Base-by-base conservation (phyloP, 345 rosid species). In the Excoecaria cochinchinensis region DNA sequence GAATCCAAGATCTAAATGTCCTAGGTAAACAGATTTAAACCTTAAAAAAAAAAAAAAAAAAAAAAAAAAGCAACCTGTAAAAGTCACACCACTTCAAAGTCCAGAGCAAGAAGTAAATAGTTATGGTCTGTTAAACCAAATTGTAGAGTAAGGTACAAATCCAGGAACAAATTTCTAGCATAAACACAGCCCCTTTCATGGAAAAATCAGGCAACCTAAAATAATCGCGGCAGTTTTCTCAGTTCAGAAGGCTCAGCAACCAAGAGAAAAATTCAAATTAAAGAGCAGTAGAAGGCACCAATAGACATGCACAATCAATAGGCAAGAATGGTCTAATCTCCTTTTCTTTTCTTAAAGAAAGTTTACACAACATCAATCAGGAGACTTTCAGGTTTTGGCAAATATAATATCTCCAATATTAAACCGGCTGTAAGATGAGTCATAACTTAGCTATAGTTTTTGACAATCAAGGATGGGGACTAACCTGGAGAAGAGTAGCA, bases 401-500 rank as follows among this genome's bases (percentile, higher is more conserved):
- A 66, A 66, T 12, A 4, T 16, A 47, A 16, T 60, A 46, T 25
- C 22, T 4, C 1, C 0, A 40, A 8, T 8, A 25, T 69, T 15
- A 69, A 46, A 67, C 17, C 25, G 31, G 31, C 56, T 51, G n/a
- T 40, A 42, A 53, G 61, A 15, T 24, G 13, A 16, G 11, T n/a
- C 22, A 39, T 38, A 5, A 31, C 31, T 31, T 31, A 31, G 31
- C 51, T 31, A 36, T 40, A 22, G 55, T 17, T 46, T 13, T 44
- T 46, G 17, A 1, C 16, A 47, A 48, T 17, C 0, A 14, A 1
- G 31, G 13, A 36, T 24, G 50, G 19, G 25, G 22, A 65, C 81
- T 69, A 67, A 88, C 91, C 94, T 90, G 91, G 76, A 95, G 92
- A 81, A 85, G 76, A 31, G 80, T 85, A 65, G 92, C 69, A 51